These are phyloP conservation scores for Nothophaeocryptopus gaeumannii DNA, from an alignment of 2,329 filamentous ascomycete species.

Conservation along the genomic window DNA sequence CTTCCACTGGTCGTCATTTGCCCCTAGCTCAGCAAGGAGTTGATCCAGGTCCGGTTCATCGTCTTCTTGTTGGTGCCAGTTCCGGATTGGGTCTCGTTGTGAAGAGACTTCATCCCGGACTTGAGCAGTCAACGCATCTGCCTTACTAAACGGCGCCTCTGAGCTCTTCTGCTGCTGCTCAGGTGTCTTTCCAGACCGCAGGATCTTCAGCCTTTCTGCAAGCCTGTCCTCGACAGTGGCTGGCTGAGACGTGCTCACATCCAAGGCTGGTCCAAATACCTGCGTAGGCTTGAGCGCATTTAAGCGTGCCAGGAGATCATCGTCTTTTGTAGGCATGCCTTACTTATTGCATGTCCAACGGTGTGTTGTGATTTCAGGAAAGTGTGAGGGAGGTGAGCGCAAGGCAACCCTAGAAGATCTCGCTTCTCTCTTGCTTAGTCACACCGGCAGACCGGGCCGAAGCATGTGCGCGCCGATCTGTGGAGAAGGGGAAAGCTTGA, in stretches of 20 bases:
- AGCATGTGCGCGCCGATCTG: slow-evolving; percentile 6
- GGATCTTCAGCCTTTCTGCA: slow-evolving; percentile 32
- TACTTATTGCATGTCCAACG: not conserved
- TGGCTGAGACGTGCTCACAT: slow-evolving; percentile 24
- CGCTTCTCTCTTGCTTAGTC: not conserved
- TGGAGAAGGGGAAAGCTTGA: not conserved
- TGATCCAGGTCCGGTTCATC: slow-evolving; percentile 49
- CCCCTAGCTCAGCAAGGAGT: slow-evolving; percentile 43
- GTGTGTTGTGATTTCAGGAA: too few species aligned
- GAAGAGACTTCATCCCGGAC: slow-evolving; percentile 22
- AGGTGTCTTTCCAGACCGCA: slow-evolving; percentile 19
- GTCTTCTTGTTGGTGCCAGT: slow-evolving; percentile 37
- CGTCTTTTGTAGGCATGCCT: slow-evolving; percentile 36
- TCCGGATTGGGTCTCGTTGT: slow-evolving; percentile 25
- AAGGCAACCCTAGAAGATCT: too few species aligned
- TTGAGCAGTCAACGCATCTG: slow-evolving; percentile 12
- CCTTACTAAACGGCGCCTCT: not conserved
- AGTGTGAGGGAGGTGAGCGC: too few species aligned
- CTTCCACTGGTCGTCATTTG: slow-evolving; percentile 39
- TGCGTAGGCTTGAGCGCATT: slow-evolving; percentile 48
- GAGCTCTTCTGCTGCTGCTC: too few species aligned
- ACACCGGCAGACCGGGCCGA: not conserved
- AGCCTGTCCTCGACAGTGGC: slow-evolving; percentile 32
- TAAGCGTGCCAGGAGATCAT: slow-evolving; percentile 47
- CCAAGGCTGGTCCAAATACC: slow-evolving; percentile 29